These are phyloP conservation scores for Colletotrichum higginsianum DNA, from an alignment of 2,329 filamentous ascomycete genomes.

Conservation along the genomic window DNA sequence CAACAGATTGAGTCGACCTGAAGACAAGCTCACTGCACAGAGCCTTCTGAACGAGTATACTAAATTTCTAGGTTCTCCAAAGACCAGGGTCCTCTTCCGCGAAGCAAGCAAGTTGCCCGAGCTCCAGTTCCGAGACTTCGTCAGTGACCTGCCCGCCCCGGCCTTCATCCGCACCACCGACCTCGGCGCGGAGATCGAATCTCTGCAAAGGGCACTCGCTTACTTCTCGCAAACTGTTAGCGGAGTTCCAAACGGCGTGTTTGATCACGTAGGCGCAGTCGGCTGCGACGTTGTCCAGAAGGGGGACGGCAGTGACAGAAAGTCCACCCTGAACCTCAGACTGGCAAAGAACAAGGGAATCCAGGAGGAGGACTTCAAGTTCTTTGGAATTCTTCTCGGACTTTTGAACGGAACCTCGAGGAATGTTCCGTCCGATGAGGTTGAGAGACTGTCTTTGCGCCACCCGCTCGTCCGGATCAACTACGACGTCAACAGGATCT, in stretches of 20 bases:
- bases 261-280: background rate
- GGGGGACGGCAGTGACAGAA: no score
- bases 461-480: background rate
- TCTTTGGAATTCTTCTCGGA: background rate
- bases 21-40: background rate
- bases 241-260: background rate
- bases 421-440: no score
- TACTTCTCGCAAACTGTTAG: background rate
- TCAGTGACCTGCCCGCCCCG: background rate
- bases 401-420: background rate
- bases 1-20: background rate
- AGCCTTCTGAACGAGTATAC: background rate
- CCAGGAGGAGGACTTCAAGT: background rate
- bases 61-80: background rate
- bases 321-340: background rate
- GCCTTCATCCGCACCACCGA: background rate
- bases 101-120: background rate
- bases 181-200: background rate
- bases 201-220: background rate
- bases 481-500: background rate
- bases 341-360: background rate
- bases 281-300: background rate
- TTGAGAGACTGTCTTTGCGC: background rate
- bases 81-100: background rate
- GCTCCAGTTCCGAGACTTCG: background rate